phyloP scores from a whole-genome alignment of 2,329 filamentous ascomycete species.

The Pseudovirgaria hyperparasitica region DNA sequence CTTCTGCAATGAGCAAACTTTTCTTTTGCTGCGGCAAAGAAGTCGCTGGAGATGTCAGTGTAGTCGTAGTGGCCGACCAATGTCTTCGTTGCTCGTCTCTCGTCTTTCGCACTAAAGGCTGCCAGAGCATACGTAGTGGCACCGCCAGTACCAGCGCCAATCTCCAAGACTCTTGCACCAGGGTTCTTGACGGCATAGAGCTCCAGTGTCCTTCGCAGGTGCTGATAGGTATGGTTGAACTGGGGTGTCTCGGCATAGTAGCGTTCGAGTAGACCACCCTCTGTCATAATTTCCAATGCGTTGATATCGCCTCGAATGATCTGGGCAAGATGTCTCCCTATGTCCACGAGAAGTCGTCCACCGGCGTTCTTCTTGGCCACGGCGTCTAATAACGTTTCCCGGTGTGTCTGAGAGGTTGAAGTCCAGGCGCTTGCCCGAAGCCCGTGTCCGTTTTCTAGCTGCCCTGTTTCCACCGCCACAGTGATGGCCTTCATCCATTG shows the following conservation, averaged over 20 bases:
- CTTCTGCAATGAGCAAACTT: conserved; percentile 1
- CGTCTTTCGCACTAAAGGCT: not conserved
- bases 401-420: no score
- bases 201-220: conserved; percentile 1
- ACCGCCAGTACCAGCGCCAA: conserved; percentile 8
- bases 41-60: conserved; percentile 1
- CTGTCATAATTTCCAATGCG: conserved; percentile 1
- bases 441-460: no score
- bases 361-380: no score
- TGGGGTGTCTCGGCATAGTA: conserved; percentile 3
- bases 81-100: no score
- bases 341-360: conserved; percentile 1
- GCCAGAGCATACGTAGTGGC: conserved; percentile 1
- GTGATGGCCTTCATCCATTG: no score
- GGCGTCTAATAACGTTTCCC: no score
- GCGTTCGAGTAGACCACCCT: conserved; percentile 3
- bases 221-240: not conserved
- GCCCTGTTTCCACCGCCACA: no score
- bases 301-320: conserved; percentile 3
- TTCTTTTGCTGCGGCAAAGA: conserved; percentile 1
- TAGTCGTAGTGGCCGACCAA: no score
- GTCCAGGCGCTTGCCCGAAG: no score
- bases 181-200: no score
- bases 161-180: no score
- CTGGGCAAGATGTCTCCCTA: conserved; percentile 3